These are phyloP conservation scores for Geosiphon pyriformis DNA, from an alignment of 192 early-diverging fungal genomes.

Conservation along the genomic window DNA sequence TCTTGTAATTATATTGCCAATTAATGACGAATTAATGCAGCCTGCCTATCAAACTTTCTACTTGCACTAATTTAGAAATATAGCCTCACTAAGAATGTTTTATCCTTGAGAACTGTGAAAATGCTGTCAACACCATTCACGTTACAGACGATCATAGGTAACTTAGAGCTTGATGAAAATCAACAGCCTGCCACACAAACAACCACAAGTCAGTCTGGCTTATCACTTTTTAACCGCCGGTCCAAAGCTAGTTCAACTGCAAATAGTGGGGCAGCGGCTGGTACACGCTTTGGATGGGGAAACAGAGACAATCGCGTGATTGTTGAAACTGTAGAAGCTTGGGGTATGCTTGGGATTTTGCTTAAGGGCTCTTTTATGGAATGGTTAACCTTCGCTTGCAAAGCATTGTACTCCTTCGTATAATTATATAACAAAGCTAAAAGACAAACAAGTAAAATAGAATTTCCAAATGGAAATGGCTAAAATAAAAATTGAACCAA, in stretches of 20 bases:
- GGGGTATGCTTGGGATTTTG: slow-evolving; percentile 33
- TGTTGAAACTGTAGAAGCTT: slow-evolving; percentile 46
- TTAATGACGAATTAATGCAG: neutral
- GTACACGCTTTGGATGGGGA: slow-evolving; percentile 28
- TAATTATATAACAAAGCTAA: too few relatives aligned
- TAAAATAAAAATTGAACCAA: too few relatives aligned
- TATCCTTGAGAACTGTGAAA: neutral
- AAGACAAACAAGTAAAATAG: too few relatives aligned
- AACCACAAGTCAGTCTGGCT: slow-evolving; percentile 20
- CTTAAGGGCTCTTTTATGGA: too few relatives aligned
- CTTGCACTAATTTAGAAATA: neutral
- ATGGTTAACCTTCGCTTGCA: too few relatives aligned
- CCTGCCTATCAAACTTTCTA: neutral
- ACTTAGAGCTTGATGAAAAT: slow-evolving; percentile 35
- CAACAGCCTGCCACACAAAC: slow-evolving; percentile 22
- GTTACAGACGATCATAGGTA: slow-evolving; percentile 44
- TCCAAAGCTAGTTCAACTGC: slow-evolving; percentile 1
- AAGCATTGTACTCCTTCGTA: too few relatives aligned
- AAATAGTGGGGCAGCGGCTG: slow-evolving; percentile 21
- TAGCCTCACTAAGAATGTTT: neutral
- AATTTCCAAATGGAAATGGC: too few relatives aligned
- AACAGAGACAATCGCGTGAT: slow-evolving; percentile 21
- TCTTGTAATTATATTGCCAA: neutral
- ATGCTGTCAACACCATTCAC: slow-evolving; percentile 41
- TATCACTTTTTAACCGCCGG: slow-evolving; percentile 8